Base-by-base conservation (phyloP, 2,329 filamentous ascomycete genomes). In the Hymenoscyphus scutula region DNA sequence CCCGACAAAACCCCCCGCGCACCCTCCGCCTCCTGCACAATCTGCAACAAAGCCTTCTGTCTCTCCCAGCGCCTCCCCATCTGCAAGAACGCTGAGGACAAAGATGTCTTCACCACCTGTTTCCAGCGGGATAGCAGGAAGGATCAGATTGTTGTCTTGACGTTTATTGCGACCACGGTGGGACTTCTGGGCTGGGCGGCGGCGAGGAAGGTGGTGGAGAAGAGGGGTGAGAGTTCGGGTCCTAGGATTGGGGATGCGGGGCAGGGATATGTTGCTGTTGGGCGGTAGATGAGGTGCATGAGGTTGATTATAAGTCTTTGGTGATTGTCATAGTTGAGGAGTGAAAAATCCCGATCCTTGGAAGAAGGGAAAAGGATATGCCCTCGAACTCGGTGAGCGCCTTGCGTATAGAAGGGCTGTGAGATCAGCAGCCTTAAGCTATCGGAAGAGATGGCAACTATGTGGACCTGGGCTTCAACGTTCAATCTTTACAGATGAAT, bases 71-170 rank as follows among this genome's bases (percentile, higher is more conserved):
- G 79, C 68, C 76, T 89, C 27, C 83, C 83, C 62, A 86, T 89
- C 71, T 89, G 86, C 78, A 82, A 84, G 70, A 79, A 81, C 67
- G 84, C 84, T 59, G 80, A 81, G 67, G 84, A 88, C 68, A 83
- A 82, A 71, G 84, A 88, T 70, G 83, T 88, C 23, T 76, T 83
- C 51, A 86, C 86, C 30, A 79, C 81, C 71, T 89, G 86, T 73
- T 89, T 89, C 76, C 84, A 88, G 78, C 82, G 86, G 66, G 86
- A 89, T 74, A 86, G 83, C 73, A 81, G 82, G 74, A 89, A 89
- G 76, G 86, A 89, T 75, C 82, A 83, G 75, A 80, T 88, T 68
- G 87, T 89, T 38, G 86, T 89, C 3, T 85, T 86, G 81, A 81
- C 78, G 0, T 89, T 89, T 74, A 81, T 89, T 56, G 72, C 85